phyloP scores from a whole-genome alignment of 2,329 filamentous ascomycete genomes.

The Fusarium lateritium region DNA sequence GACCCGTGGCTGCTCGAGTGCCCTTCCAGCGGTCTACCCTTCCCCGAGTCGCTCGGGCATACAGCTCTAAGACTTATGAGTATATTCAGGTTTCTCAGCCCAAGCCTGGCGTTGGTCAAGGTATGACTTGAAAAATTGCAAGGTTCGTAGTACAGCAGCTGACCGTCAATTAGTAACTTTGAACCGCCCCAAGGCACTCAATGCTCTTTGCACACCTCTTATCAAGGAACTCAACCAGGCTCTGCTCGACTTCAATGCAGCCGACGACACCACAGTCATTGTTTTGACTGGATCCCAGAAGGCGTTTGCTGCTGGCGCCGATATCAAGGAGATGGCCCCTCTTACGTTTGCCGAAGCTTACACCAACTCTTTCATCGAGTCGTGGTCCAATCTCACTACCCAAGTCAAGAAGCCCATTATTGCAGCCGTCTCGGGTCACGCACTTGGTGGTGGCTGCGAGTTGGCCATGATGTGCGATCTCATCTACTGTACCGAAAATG shows the following conservation, averaged over 20 bases:
- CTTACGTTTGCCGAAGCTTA: constrained; percentile 92
- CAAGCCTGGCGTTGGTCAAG: constrained; percentile 89
- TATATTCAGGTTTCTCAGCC: constrained; percentile 86
- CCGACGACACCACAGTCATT: constrained; percentile 80
- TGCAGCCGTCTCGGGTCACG: constrained; percentile 93
- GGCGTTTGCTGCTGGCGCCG: constrained; percentile 94
- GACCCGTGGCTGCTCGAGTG: constrained; percentile 66
- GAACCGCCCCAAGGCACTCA: constrained; percentile 94
- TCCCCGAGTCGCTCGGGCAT: constrained; percentile 68
- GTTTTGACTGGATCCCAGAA: constrained; percentile 90
- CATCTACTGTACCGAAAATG: constrained; percentile 86
- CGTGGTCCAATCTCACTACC: constrained; percentile 89
- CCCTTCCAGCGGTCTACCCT: constrained; percentile 70
- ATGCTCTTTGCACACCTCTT: constrained; percentile 91
- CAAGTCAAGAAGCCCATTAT: constrained; percentile 94
- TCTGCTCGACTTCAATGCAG: constrained; percentile 77
- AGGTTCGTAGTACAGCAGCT: neutral
- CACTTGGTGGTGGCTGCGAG: constrained; percentile 95
- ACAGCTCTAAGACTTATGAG: constrained; percentile 76
- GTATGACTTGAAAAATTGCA: constrained; percentile 63
- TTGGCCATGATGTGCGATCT: constrained; percentile 98
- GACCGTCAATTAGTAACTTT: constrained; percentile 77
- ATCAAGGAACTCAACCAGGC: constrained; percentile 91
- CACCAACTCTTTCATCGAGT: constrained; percentile 91
- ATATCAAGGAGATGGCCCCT: constrained; percentile 99